phyloP scores from a whole-genome alignment of 495 filamentous ascomycete genomes.

The Haplographium delicatum region DNA sequence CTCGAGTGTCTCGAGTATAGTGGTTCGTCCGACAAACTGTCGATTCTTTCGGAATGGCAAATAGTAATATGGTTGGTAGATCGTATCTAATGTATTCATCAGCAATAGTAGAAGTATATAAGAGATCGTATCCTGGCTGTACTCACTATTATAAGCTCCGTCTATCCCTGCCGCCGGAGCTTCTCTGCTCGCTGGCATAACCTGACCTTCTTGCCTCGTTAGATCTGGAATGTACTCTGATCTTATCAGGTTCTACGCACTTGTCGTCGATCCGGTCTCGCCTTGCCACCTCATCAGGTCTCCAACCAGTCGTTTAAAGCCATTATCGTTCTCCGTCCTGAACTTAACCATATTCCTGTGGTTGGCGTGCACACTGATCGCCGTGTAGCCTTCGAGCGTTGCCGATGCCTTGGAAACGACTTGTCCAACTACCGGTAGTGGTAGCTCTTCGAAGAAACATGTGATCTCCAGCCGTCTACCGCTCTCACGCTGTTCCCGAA shows the following conservation, averaged over 20 bases:
- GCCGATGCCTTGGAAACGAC: slow-evolving; percentile 22
- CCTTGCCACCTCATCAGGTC: slow-evolving; percentile 25
- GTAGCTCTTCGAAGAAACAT: slow-evolving; percentile 28
- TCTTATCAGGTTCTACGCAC: slow-evolving; percentile 19
- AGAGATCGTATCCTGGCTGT: slow-evolving; percentile 16
- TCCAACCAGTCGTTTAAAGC: slow-evolving; percentile 31
- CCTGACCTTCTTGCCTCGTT: slow-evolving; percentile 11
- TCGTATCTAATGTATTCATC: slow-evolving; percentile 17
- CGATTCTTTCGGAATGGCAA: slow-evolving; percentile 7
- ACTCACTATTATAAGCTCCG: slow-evolving; percentile 18
- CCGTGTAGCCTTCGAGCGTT: slow-evolving; percentile 20
- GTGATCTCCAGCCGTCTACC: slow-evolving; percentile 19
- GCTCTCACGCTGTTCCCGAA: slow-evolving; percentile 3
- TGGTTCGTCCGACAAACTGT: slow-evolving; percentile 11
- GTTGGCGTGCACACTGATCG: slow-evolving; percentile 32
- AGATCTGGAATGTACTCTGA: slow-evolving; percentile 18
- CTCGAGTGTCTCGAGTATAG: slow-evolving; percentile 6
- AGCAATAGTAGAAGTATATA: slow-evolving; percentile 15
- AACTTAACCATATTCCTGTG: slow-evolving; percentile 40
- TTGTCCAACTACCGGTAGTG: background rate
- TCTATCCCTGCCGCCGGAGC: slow-evolving; percentile 14
- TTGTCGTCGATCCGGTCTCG: slow-evolving; percentile 9
- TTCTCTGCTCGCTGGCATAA: slow-evolving; percentile 16
- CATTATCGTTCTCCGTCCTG: slow-evolving; percentile 26
- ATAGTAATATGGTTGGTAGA: slow-evolving; percentile 6